A percentile compares a stretch with the other conserved stretches of the same genome.
Conservation (phyloP, 179 eudicot genomes). For the Patellifolia procumbens region DNA sequence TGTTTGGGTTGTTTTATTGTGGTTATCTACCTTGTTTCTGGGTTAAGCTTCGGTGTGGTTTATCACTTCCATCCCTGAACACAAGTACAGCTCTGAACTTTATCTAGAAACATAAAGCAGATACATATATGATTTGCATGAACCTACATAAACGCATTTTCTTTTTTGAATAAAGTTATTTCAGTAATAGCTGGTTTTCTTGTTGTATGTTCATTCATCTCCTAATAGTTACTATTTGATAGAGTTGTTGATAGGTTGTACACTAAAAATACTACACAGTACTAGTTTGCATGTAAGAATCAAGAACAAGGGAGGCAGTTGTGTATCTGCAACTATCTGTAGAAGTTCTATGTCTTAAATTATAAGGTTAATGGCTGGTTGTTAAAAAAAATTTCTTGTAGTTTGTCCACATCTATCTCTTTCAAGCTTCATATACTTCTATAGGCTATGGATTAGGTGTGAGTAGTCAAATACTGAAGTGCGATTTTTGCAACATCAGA, state of each 20-base stretch:
- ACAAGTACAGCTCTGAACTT: slow-evolving; percentile 56
- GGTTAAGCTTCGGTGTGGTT: slow-evolving; percentile 92
- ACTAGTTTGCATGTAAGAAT: neutral
- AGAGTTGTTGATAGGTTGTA: neutral
- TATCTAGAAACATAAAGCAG: neutral
- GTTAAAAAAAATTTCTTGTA: neutral
- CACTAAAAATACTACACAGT: neutral
- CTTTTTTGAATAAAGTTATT: neutral
- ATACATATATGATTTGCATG: slow-evolving; percentile 4
- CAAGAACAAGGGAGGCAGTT: neutral
- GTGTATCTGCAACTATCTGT: neutral
- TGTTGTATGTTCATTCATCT: no score
- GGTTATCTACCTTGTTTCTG: slow-evolving; percentile 97
- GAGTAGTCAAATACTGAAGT: no score
- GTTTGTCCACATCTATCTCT: neutral
- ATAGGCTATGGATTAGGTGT: no score
- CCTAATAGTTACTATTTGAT: neutral
- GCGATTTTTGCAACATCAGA: neutral
- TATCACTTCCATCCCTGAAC: slow-evolving; percentile 79
- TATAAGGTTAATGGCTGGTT: neutral
- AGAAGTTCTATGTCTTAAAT: neutral
- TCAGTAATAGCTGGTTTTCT: neutral
- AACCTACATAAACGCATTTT: neutral
- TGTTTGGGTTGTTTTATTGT: slow-evolving; percentile 96
- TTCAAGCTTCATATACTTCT: neutral